These are phyloP conservation scores for Lachnum nothofagi DNA, from an alignment of 2,329 filamentous ascomycete species.

Conservation along the genomic window DNA sequence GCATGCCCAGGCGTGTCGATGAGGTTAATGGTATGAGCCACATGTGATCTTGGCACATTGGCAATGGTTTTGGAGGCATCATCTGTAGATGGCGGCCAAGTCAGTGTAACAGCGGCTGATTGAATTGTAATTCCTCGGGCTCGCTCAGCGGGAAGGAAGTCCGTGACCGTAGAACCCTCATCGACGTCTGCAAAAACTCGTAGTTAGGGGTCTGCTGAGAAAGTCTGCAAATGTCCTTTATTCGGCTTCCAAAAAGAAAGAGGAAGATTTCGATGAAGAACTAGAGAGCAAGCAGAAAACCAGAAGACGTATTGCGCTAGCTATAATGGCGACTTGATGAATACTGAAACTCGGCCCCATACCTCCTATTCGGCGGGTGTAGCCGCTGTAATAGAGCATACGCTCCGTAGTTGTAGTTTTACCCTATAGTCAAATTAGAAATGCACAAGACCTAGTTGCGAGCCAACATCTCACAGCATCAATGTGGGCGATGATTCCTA, in stretches of 20 bases:
- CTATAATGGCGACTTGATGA: neutral
- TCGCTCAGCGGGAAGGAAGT: conserved; percentile 90
- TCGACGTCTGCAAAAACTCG: conserved; percentile 64
- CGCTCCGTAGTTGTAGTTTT: conserved; percentile 99
- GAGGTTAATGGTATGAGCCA: conserved; percentile 71
- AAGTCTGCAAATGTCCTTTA: neutral
- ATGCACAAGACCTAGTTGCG: neutral
- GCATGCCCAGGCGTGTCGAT: conserved; percentile 97
- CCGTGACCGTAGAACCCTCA: conserved; percentile 92
- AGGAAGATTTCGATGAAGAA: too few species aligned
- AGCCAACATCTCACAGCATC: conserved; percentile 61
- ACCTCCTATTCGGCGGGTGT: conserved; percentile 78
- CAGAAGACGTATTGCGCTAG: too few species aligned
- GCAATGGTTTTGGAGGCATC: conserved; percentile 26
- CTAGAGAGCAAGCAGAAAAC: too few species aligned
- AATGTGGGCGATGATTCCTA: conserved; percentile 97
- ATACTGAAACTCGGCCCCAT: conserved; percentile 19
- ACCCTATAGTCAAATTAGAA: conserved; percentile 45
- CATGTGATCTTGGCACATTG: conserved; percentile 45
- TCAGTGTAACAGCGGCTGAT: conserved; percentile 90
- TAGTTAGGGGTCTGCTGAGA: conserved; percentile 2
- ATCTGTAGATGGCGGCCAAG: conserved; percentile 65
- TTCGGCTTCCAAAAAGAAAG: neutral
- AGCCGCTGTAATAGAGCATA: conserved; percentile 95
- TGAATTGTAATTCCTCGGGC: conserved; percentile 95